phyloP scores from a whole-genome alignment of 2,329 filamentous ascomycete genomes.

The Paecilomyces sp. region DNA sequence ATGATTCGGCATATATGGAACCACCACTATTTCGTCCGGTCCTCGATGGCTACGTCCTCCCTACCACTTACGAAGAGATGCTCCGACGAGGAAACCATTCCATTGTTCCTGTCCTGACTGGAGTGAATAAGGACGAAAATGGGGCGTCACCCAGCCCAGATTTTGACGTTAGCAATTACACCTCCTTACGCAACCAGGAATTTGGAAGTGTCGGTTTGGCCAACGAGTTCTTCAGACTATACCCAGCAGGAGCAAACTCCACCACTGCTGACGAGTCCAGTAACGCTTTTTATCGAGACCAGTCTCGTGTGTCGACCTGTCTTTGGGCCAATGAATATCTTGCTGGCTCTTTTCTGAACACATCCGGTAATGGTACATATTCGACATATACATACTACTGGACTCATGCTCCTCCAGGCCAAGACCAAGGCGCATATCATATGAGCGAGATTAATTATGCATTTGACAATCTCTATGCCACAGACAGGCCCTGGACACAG shows the following conservation, averaged over 20 bases:
- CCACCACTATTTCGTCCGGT: constrained; percentile 20
- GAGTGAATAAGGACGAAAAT: constrained; percentile 21
- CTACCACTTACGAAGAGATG: constrained; percentile 12
- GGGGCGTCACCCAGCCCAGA: constrained; percentile 9
- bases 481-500: constrained; percentile 15
- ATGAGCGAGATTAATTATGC: constrained; percentile 24
- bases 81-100: constrained; percentile 11
- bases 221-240: constrained; percentile 14
- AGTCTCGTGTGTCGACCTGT: constrained; percentile 17
- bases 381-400: constrained; percentile 23
- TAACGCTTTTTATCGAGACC: constrained; percentile 14
- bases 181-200: constrained; percentile 10
- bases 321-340: constrained; percentile 18
- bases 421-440: constrained; percentile 18
- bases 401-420: constrained; percentile 18
- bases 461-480: constrained; percentile 21
- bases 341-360: constrained; percentile 2
- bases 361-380: constrained; percentile 8
- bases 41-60: constrained; percentile 21
- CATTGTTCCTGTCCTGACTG: constrained; percentile 22
- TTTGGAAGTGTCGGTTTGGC: constrained; percentile 7
- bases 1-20: constrained; percentile 9
- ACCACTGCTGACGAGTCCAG: constrained; percentile 14
- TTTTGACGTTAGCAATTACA: constrained; percentile 9
- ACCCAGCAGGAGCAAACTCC: constrained; percentile 14